Evolutionary conservation across 1,284 basidiomycete genomes (phyloP).

Genomic region (Chalciporus sp.): DNA sequence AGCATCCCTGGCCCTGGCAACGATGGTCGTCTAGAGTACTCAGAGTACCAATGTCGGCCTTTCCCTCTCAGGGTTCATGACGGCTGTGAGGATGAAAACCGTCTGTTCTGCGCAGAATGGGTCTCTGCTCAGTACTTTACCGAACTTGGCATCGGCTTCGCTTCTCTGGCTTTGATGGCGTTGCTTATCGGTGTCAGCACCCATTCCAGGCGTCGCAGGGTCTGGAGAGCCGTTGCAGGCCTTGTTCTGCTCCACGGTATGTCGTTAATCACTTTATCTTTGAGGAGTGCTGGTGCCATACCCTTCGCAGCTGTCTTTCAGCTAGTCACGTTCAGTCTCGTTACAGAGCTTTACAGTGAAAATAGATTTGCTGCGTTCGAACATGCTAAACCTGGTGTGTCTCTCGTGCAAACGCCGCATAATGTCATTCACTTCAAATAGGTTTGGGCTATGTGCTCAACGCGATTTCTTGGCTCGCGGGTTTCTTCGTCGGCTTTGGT

Average conservation of each 20-base stretch:
- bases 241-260: slow-evolving; percentile 62
- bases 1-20: slow-evolving; percentile 49
- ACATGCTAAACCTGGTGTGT: slow-evolving; percentile 60
- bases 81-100: slow-evolving; percentile 62
- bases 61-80: slow-evolving; percentile 67
- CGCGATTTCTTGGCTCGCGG: slow-evolving; percentile 60
- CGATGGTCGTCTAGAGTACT: slow-evolving; percentile 50
- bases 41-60: slow-evolving; percentile 59
- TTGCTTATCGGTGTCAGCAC: slow-evolving; percentile 72
- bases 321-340: slow-evolving; percentile 60
- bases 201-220: slow-evolving; percentile 67
- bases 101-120: slow-evolving; percentile 66
- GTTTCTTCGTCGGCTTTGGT: slow-evolving; percentile 51
- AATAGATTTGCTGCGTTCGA: slow-evolving; percentile 54
- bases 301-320: slow-evolving; percentile 53
- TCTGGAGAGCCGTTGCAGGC: slow-evolving; percentile 72
- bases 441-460: slow-evolving; percentile 62
- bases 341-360: slow-evolving; percentile 61
- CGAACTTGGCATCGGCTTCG: slow-evolving; percentile 65
- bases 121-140: slow-evolving; percentile 66
- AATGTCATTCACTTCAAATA: slow-evolving; percentile 28
- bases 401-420: neutral
- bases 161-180: slow-evolving; percentile 54
- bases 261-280: slow-evolving; percentile 15
- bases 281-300: slow-evolving; percentile 1